A percentile compares a stretch with the other conserved stretches of the same genome.
Evolutionary conservation across 2,329 filamentous ascomycete genomes (phyloP).

Genomic region (Knufia fluminis): DNA sequence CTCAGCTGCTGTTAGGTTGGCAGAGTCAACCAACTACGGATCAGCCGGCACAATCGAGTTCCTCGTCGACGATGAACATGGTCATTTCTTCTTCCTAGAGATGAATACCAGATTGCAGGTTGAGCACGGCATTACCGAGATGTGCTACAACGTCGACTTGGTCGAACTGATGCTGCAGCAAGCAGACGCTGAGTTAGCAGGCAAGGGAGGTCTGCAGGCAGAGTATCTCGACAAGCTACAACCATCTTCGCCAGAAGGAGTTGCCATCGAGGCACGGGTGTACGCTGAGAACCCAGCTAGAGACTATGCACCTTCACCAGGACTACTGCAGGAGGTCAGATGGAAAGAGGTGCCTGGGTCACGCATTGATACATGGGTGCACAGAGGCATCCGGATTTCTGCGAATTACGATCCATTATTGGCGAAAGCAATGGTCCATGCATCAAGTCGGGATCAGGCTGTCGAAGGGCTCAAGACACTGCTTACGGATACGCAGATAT

Average conservation of each 20-base stretch:
- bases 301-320: conserved; percentile 51
- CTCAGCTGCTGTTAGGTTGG: conserved; percentile 61
- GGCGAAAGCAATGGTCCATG: conserved; percentile 51
- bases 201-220: conserved; percentile 37
- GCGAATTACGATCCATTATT: conserved; percentile 51
- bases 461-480: conserved; percentile 37
- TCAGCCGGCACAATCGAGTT: conserved; percentile 86
- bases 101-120: conserved; percentile 53
- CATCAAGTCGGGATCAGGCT: conserved; percentile 32
- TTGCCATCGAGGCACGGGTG: conserved; percentile 46
- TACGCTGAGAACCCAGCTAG: conserved; percentile 52
- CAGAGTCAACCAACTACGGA: conserved; percentile 55
- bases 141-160: conserved; percentile 46
- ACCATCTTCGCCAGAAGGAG: conserved; percentile 34
- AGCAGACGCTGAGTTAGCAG: conserved; percentile 42
- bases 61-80: conserved; percentile 73
- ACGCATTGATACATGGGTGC: conserved; percentile 57
- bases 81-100: conserved; percentile 62
- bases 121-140: conserved; percentile 50
- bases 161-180: conserved; percentile 49
- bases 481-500: conserved; percentile 39
- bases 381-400: conserved; percentile 47
- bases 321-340: conserved; percentile 47
- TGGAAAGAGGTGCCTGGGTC: conserved; percentile 43
- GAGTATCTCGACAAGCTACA: conserved; percentile 36